A percentile compares a stretch with the other conserved stretches of the same genome.
Conservation (phyloP, 345 rosid species). For the Brassica napus region DNA sequence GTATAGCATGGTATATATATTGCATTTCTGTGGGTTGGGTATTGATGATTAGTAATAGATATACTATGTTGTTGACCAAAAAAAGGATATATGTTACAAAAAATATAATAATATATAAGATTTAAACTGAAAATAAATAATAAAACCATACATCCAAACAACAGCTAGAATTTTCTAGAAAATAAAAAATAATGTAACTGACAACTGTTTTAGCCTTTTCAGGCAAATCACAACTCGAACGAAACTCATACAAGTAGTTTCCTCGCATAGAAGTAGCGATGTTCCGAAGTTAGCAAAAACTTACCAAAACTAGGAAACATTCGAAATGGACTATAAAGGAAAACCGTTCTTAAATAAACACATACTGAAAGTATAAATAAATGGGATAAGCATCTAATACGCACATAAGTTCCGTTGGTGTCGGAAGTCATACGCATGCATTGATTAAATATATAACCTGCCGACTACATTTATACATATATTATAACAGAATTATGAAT, state of each 20-base stretch:
- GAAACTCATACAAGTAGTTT: not conserved
- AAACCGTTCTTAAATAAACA: not conserved
- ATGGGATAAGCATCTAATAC: constrained; percentile 35
- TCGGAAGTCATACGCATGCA: constrained; percentile 30
- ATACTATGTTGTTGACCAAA: not conserved
- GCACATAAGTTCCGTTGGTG: constrained; percentile 35
- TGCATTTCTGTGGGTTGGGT: not conserved
- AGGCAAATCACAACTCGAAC: not conserved
- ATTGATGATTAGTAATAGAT: too few species aligned
- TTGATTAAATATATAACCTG: constrained; percentile 26
- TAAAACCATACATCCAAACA: not conserved
- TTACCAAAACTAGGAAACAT: constrained; percentile 34
- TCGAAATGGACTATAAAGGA: constrained; percentile 33
- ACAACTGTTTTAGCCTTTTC: not conserved
- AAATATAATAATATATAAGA: not conserved
- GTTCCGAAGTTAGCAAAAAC: not conserved
- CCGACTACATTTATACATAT: constrained; percentile 28
- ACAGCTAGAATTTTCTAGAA: not conserved
- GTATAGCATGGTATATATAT: not conserved
- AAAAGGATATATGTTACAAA: not conserved
- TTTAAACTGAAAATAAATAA: not conserved
- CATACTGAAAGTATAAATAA: constrained; percentile 11
- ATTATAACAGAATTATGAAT: constrained; percentile 13
- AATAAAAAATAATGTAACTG: not conserved
- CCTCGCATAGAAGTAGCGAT: not conserved